Evolutionary conservation across 139 green algal genomes (phyloP), one percentile per base, ranked within the genome.

Genomic region (Spirogloea muscicola): DNA sequence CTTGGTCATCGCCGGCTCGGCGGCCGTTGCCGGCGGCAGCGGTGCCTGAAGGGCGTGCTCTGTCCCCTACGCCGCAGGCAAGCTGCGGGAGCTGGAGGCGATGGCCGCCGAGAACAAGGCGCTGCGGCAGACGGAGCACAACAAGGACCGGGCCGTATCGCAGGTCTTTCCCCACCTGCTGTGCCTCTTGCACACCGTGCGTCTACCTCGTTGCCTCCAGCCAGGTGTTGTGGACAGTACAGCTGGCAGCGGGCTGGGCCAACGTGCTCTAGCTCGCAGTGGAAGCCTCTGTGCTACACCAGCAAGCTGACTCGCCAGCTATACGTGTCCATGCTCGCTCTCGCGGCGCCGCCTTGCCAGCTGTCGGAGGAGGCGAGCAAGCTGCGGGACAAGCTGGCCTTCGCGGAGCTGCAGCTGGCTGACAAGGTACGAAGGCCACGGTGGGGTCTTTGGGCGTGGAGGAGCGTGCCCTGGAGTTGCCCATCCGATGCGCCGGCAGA

Each of bases 131-230:
- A 36, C 25, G 6, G 64, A 52, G 34, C 37, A 43, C 31, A 43
- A 34, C 39, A 74, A 55, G 43, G 65, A 74, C 29, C 62, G 64
- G 38, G 65, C 65, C 33, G 38, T 74, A 21, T 29, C 62, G 3
- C 9, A 29, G 3, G 65, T 74, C 46, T 31, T 31, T 21, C 21
- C 46, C 46, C 21, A 21, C 21, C 21, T 55, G 21, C 21, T 55
- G 21, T 55, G 21, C 21, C 21, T 21, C 21, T 55, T 31, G 46
- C 21, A 21, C 21, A 55, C 21, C 21, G 21, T 31, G 46, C 21
- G 46, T 55, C 21, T 31, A 31, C 46, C 46, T 21, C 21, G 21
- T 55, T 55, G 46, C 21, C 38, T 41, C 25, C 65, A 65, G 18
- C 33, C 25, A 13, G 64, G 36, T 52, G 40, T 38, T 67, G 40